Base-by-base conservation (phyloP, 1,284 basidiomycete species). In the Puccinia horiana region DNA sequence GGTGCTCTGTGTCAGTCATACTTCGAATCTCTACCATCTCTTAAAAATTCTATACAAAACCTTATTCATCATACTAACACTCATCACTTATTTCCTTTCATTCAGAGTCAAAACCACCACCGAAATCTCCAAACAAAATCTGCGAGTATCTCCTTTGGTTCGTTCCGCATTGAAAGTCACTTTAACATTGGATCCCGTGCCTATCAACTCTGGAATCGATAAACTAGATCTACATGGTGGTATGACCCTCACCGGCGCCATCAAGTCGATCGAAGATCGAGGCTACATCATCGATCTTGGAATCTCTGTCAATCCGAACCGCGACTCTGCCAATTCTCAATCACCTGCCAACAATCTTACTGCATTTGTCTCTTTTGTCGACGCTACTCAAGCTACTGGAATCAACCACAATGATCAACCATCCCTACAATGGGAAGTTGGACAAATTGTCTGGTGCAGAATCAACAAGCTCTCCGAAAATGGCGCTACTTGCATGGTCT, bases 211-310 rank as follows among this genome's bases (percentile, higher is more conserved):
- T 69, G 94, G 93, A 23, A 90, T 99, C 1, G 90, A 90, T 29
- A 93, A 93, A 86, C 88, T 89, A 4, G 97, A 99, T 87, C 86
- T 99, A 44, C 91, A 90, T 75, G 84, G 88, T 75, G 94, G 94
- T 47, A 94, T 92, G 86, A 92, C 93, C 23, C 85, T 97, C 76
- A 90, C 92, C 0, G 93, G 91, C 14, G 91, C 93, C 67, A 89
- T 98, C 42, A 91, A 93, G 87, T 94, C 92, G 85, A 88, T 93
- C 47, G 97, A 99, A 88, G 97, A 99, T 85, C 94, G 98, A 87
- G 96, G 96, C 0, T 98, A 96, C 88, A 91, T 92, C 77, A 89
- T 99, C 29, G 93, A 96, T 84, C 88, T 96, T 49, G 97, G 97
- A 0, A 85, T 96, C 29, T 86, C 90, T 16, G 91, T 91, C 44